A percentile compares a stretch with the other conserved stretches of the same genome.
phyloP scores from a whole-genome alignment of 176 grass and related monocot species.

The Zea luxurians region DNA sequence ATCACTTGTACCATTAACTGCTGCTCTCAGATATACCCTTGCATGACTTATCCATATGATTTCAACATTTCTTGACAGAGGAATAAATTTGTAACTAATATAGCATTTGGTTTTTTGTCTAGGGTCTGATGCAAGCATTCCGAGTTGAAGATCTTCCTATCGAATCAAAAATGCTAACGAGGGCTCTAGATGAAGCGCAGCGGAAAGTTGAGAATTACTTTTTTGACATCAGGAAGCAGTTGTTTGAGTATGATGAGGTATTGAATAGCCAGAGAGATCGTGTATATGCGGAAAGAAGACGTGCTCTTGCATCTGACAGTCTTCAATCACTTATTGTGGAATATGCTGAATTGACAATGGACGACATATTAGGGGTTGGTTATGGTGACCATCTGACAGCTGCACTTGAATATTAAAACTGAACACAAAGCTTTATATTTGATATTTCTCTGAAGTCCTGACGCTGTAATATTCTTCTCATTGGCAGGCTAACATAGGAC shows the following conservation, averaged over 20 bases:
- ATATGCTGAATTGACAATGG: constrained; percentile 97
- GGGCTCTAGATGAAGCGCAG: constrained; percentile 96
- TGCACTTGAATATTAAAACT: background rate
- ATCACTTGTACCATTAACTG: background rate
- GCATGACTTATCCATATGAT: background rate
- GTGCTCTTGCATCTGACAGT: constrained; percentile 76
- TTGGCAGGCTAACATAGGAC: constrained; percentile 83
- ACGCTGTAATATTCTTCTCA: background rate
- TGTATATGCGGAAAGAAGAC: constrained; percentile 90
- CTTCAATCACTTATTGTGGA: constrained; percentile 89
- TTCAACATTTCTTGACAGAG: constrained; percentile 11
- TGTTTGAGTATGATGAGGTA: constrained; percentile 98
- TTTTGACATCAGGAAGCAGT: constrained; percentile 94
- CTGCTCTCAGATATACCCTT: constrained; percentile 12
- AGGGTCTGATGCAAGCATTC: constrained; percentile 95
- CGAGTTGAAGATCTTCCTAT: constrained; percentile 98
- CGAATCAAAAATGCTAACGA: constrained; percentile 98
- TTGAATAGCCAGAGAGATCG: constrained; percentile 97
- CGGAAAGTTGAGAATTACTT: constrained; percentile 99
- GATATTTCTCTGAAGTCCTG: background rate
- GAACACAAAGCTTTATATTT: constrained; percentile 11
- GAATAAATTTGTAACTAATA: constrained; percentile 2
- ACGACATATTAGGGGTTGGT: constrained; percentile 92
- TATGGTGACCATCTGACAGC: background rate
- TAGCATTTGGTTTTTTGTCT: constrained; percentile 24